Evolutionary conservation across 202 grass and related monocot species (phyloP), one percentile per base, ranked within the genome.

Genomic region (Cymbopogon flexuosus): DNA sequence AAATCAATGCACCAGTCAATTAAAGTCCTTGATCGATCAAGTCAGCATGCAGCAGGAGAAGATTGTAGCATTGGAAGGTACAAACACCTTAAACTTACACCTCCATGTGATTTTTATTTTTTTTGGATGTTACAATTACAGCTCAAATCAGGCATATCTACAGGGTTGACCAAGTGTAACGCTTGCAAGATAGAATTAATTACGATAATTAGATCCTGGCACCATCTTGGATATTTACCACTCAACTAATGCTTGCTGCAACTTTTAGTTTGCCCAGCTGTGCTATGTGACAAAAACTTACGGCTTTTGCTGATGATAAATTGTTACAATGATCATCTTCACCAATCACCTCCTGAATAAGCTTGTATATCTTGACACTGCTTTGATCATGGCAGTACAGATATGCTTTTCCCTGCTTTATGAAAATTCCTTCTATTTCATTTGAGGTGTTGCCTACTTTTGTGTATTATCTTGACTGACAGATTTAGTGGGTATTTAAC

Each of bases 21-120:
- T 89, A 31, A 90, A 68, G 15, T 87, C 88, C 58, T 93, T 98
- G 69, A 98, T 98, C 67, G 88, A 95, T 71, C 95, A 93, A 82
- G 88, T 95, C 75, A 95, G 95, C 80, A 72, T 45, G 16, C 95
- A 98, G 84, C 92, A 95, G 76, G 95, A 92, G 31, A 94, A 90
- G 77, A 95, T 98, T 78, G 95, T 87, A 68, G 68, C 77, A 21
- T 82, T 94, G 10, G 87, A 98, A 95, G 95, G 95, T 98, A 83
- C 70, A 21, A 14, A 27, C 27, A n/a, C 51, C 62, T 81, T 3
- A 62, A 64, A 51, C 40, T 74, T 40, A 23, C 31, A 49, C 10
- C 34, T 31, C 29, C 16, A 63, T 14, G 3, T 49, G 40, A 16
- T 63, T n/a, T 36, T 65, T 45, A 15, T 82, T 5, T 65, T 45